Evolutionary conservation across 768 basidiomycete species (phyloP).

Genomic region (Postia placenta): DNA sequence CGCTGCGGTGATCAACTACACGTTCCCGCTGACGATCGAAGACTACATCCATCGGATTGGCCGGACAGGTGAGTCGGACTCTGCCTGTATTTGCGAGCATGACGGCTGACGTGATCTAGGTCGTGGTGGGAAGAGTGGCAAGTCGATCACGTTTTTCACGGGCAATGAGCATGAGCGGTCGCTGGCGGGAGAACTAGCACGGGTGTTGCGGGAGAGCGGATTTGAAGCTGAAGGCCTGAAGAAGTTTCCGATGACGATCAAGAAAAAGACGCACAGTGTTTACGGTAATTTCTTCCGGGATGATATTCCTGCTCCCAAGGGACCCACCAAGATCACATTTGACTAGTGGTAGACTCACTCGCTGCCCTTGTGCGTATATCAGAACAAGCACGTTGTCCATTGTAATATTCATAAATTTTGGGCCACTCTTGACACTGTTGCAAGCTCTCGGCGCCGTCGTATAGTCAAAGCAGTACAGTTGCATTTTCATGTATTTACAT

Average conservation of each 20-base stretch:
- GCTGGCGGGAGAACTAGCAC: constrained; percentile 89
- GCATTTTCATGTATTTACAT: no score
- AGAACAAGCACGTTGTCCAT: no score
- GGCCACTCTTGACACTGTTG: no score
- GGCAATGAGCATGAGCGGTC: constrained; percentile 81
- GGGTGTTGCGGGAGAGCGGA: constrained; percentile 84
- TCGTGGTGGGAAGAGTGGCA: constrained; percentile 84
- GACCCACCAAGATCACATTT: constrained; percentile 77
- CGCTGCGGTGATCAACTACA: constrained; percentile 90
- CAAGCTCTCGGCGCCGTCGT: no score
- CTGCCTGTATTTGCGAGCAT: neutral
- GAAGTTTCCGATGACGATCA: constrained; percentile 94
- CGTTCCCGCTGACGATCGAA: constrained; percentile 95
- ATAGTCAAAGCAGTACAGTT: no score
- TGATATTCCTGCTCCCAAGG: constrained; percentile 51
- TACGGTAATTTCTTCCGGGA: constrained; percentile 86
- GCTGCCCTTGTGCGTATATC: no score
- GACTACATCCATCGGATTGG: constrained; percentile 90
- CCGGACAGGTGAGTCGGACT: constrained; percentile 54
- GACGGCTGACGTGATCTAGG: constrained; percentile 53
- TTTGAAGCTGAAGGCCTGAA: constrained; percentile 72
- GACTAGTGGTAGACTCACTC: no score
- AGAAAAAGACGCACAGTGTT: constrained; percentile 87
- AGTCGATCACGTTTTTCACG: constrained; percentile 95
- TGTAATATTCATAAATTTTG: no score